Percentiles rank a stretch among this genome's conserved stretches.
Evolutionary conservation across 305 asterid species (phyloP).

Genomic region (Petunia hybrid): DNA sequence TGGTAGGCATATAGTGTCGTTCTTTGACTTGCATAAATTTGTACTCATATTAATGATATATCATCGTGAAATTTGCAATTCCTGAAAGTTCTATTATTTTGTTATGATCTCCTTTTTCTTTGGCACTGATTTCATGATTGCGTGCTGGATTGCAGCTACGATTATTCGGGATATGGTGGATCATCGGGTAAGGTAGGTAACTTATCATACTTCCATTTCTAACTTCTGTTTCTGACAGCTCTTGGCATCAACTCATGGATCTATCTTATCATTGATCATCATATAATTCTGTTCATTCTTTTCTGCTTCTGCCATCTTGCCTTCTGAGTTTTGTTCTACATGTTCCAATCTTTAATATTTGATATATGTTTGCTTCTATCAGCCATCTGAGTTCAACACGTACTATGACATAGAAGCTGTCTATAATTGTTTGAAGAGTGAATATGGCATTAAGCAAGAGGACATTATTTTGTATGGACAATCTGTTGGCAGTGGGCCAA

Average conservation of each 20-base stretch:
- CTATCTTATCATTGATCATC: not conserved
- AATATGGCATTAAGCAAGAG: constrained; percentile 88
- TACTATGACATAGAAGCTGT: constrained; percentile 95
- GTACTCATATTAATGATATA: not conserved
- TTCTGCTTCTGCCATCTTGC: not conserved
- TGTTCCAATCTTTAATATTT: constrained; percentile 31
- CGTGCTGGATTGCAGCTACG: constrained; percentile 77
- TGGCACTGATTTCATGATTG: constrained; percentile 19
- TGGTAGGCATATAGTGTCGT: not conserved
- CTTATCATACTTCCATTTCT: constrained; percentile 6
- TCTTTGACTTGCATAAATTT: not conserved
- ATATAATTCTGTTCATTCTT: not conserved
- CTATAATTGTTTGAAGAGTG: constrained; percentile 78
- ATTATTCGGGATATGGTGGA: constrained; percentile 97
- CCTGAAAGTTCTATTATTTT: constrained; percentile 3
- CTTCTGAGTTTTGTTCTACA: constrained; percentile 8
- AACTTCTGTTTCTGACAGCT: not conserved
- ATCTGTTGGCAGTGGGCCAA: constrained; percentile 98
- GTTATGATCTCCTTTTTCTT: not conserved
- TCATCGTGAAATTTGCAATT: not conserved
- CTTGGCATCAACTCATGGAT: not conserved
- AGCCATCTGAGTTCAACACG: constrained; percentile 98
- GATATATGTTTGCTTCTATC: constrained; percentile 39
- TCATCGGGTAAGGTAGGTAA: constrained; percentile 94
- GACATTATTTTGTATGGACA: constrained; percentile 93